Evolutionary conservation across 2,329 filamentous ascomycete species (phyloP).

Genomic region (Phaeosphaeriaceae sp.): DNA sequence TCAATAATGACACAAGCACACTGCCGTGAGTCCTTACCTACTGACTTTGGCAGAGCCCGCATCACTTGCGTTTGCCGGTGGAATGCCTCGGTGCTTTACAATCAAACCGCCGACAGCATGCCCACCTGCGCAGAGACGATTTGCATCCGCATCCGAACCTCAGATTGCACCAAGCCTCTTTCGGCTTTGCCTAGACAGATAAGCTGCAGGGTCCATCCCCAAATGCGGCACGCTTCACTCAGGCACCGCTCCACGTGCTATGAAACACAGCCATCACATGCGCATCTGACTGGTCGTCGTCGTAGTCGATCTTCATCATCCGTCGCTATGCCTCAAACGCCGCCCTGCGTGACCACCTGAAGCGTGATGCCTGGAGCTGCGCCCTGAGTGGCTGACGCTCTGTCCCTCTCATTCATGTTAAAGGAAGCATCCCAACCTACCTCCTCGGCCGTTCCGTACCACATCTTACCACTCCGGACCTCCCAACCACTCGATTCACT

Average conservation of each 20-base stretch:
- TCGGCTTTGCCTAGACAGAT: not conserved
- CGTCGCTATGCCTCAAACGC: conserved; percentile 31
- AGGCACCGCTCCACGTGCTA: conserved; percentile 16
- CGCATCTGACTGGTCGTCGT: conserved; percentile 32
- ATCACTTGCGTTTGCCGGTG: not conserved
- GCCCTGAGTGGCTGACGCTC: conserved; percentile 41
- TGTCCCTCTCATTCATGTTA: conserved; percentile 25
- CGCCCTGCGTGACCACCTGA: conserved; percentile 33
- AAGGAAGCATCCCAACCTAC: conserved; percentile 7
- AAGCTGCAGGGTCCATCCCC: conserved; percentile 13
- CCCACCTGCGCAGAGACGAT: not conserved
- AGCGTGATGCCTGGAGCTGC: conserved; percentile 34
- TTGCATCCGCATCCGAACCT: not conserved
- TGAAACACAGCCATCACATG: conserved; percentile 9
- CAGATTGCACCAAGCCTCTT: not conserved
- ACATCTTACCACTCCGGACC: conserved; percentile 6
- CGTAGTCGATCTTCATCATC: conserved; percentile 37
- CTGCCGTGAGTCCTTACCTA: no score
- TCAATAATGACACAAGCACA: not conserved
- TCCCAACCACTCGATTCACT: conserved; percentile 15
- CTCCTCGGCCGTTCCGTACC: conserved; percentile 8
- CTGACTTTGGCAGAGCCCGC: no score
- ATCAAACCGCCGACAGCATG: not conserved
- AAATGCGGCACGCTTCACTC: conserved; percentile 4
- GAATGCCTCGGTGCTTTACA: not conserved